phyloP scores from a whole-genome alignment of 768 basidiomycete genomes.

The Russula lepida region DNA sequence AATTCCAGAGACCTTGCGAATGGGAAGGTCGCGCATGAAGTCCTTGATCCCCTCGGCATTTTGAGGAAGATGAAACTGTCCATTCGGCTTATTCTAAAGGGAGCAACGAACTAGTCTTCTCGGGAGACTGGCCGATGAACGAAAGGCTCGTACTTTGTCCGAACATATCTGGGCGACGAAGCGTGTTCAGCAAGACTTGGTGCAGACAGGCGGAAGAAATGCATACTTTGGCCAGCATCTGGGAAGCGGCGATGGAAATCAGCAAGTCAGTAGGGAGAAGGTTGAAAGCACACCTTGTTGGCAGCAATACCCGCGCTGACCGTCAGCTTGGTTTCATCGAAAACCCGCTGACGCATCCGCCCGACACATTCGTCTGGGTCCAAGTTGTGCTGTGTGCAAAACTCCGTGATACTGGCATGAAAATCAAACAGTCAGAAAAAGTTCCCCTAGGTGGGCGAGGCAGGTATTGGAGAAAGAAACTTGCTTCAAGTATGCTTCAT shows the following conservation, averaged over 20 bases:
- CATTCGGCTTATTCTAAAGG: constrained; percentile 84
- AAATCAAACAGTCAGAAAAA: background rate
- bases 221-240: constrained; percentile 88
- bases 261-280: constrained; percentile 12
- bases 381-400: constrained; percentile 61
- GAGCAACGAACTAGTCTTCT: background rate
- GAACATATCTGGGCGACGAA: constrained; percentile 64
- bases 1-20: constrained; percentile 83
- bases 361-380: constrained; percentile 67
- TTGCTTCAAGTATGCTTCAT: constrained; percentile 90
- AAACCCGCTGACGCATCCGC: constrained; percentile 66
- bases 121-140: background rate
- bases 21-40: constrained; percentile 77
- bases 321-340: constrained; percentile 74
- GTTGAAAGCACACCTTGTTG: constrained; percentile 58
- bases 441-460: background rate
- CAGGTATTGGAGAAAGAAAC: constrained; percentile 22
- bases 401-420: constrained; percentile 61
- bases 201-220: background rate
- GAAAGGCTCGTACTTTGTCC: constrained; percentile 51
- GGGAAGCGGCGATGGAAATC: background rate
- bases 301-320: constrained; percentile 95
- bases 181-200: background rate
- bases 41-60: constrained; percentile 50
- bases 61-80: constrained; percentile 74